A percentile compares a stretch with the other conserved stretches of the same genome.
phyloP scores from a whole-genome alignment of 768 basidiomycete species.

The Harrya chromipes region DNA sequence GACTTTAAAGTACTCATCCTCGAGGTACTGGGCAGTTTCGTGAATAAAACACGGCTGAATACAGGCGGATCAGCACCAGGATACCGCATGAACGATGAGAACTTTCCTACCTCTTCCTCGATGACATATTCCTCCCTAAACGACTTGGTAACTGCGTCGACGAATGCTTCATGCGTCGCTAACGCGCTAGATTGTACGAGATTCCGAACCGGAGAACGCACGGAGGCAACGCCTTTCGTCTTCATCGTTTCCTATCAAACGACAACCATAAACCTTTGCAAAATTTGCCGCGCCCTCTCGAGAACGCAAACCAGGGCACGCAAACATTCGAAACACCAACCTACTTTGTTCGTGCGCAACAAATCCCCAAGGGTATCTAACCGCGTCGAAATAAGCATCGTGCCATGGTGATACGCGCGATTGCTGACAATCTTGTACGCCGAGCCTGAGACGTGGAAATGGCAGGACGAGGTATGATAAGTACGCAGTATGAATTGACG shows the following conservation, averaged over 20 bases:
- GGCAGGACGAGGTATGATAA: slow-evolving; percentile 4
- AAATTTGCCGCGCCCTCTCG: background rate
- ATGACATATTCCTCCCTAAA: slow-evolving; percentile 61
- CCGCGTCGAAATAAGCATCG: slow-evolving; percentile 90
- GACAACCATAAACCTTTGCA: background rate
- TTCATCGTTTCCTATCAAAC: slow-evolving; percentile 66
- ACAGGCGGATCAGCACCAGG: background rate
- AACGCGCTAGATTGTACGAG: slow-evolving; percentile 50
- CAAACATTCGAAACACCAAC: slow-evolving; percentile 9
- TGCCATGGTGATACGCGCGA: slow-evolving; percentile 96
- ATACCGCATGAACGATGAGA: background rate
- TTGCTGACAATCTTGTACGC: slow-evolving; percentile 93
- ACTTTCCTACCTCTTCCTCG: slow-evolving; percentile 31
- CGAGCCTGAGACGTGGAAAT: slow-evolving; percentile 85
- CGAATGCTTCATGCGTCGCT: slow-evolving; percentile 68
- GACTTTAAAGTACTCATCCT: slow-evolving; percentile 57
- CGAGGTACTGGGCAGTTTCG: slow-evolving; percentile 42
- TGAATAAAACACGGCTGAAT: slow-evolving; percentile 42
- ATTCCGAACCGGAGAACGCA: slow-evolving; percentile 91
- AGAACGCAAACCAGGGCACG: background rate
- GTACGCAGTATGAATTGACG: background rate
- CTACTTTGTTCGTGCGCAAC: slow-evolving; percentile 63
- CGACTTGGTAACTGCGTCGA: slow-evolving; percentile 60
- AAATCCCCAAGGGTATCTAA: slow-evolving; percentile 71
- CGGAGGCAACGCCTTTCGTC: slow-evolving; percentile 85